Evolutionary conservation across 73 alveolate genomes (phyloP).

Genomic region (Tetrahymena borealis): DNA sequence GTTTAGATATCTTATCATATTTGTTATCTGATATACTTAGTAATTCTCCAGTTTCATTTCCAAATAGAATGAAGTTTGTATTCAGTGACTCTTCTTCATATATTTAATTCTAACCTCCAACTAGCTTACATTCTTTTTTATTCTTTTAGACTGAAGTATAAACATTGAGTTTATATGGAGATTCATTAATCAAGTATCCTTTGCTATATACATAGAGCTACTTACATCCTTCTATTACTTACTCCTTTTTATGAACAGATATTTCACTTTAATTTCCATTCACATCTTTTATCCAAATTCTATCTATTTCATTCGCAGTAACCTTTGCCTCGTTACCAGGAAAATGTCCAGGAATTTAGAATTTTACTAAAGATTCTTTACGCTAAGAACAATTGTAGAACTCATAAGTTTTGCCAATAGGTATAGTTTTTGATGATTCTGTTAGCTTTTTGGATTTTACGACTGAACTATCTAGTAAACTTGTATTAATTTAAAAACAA

Average conservation of each 20-base stretch:
- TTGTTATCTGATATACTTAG: neutral
- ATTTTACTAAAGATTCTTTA: neutral
- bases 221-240: neutral
- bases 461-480: neutral
- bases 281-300: neutral
- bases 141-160: neutral
- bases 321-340: neutral
- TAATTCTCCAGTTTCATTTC: neutral
- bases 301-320: neutral
- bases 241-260: neutral
- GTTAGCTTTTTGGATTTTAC: neutral
- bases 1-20: neutral
- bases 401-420: neutral
- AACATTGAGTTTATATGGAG: neutral
- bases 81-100: slow-evolving; percentile 21
- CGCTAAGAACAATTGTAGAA: neutral
- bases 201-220: neutral
- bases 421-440: neutral
- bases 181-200: neutral
- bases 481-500: neutral
- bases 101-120: slow-evolving; percentile 1
- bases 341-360: neutral
- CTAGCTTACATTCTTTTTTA: neutral
- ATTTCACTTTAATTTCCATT: neutral
- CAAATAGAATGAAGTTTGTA: neutral